Base-by-base conservation (phyloP, 2,329 filamentous ascomycete species). In the Sarocladium oryzae region DNA sequence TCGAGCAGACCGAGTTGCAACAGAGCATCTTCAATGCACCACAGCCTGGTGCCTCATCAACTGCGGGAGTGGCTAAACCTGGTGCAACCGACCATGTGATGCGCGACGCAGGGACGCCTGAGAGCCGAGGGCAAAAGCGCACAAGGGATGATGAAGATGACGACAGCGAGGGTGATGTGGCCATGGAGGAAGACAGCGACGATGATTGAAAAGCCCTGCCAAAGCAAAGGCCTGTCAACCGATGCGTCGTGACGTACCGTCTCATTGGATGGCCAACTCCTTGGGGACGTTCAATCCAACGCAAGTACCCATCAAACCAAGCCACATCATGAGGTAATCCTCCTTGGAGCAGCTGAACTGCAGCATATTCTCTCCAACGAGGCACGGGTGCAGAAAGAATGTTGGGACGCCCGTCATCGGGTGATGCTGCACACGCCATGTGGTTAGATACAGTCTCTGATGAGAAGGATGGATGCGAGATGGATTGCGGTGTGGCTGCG, bases 321-420 rank as follows among this genome's bases (percentile, higher is more conserved):
- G 76, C 91, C 92, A 97, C 51, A 89, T 71, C 69, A 89, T 79
- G 62, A 97, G 75, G 72, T 97, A 97, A 60, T 84, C 76, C 60
- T 84, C 68, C 64, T 75, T 72, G 63, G 75, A 67, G 59, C 80
- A 83, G 58, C 78, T 70, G 60, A 89, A 83, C 49, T 72, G 74
- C 58, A 75, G 74, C 78, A 97, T 87, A 50, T 88, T 87, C 57
- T 92, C 86, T 52, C 86, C 87, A 8, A 93, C 88, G 65, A 88
- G 82, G 69, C 93, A 97, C 21, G 93, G 92, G 70, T 99, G 93
- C 59, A 97, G 78, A 68, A 96, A 96, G 68, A 92, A 96, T 48
- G 83, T 81, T 36, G 90, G 89, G 53, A 84, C 68, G 50, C 86
- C 86, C 53, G 84, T 88, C 53, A 88, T 69, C 50, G 93, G 92